A percentile compares a stretch with the other conserved stretches of the same genome.
phyloP scores from a whole-genome alignment of 805 yeast genomes.

The Diddensiella santjacobensis region DNA sequence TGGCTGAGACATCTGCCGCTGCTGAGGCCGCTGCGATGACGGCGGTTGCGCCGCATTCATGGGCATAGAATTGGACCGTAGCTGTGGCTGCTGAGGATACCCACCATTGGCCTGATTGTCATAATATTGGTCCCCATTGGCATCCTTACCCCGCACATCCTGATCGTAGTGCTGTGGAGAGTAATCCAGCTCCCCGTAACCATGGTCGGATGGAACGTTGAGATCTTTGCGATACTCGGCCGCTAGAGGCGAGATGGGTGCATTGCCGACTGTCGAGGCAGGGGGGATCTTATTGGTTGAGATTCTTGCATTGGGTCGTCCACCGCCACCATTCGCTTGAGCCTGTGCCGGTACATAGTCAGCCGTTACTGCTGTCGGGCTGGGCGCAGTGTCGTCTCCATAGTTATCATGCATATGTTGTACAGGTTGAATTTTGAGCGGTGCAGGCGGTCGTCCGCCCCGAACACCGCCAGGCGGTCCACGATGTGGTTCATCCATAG shows the following conservation, averaged over 20 bases:
- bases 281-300: slow-evolving; percentile 25
- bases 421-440: slow-evolving; percentile 1
- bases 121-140: background rate
- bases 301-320: slow-evolving; percentile 14
- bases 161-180: background rate
- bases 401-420: background rate
- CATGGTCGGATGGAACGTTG: background rate
- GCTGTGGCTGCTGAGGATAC: background rate
- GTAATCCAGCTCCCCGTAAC: background rate
- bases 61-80: background rate
- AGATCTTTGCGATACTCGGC: slow-evolving; percentile 22
- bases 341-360: slow-evolving; percentile 15
- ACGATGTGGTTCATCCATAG: too few relatives aligned
- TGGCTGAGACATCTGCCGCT: background rate
- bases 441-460: slow-evolving; percentile 8
- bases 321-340: slow-evolving; percentile 36
- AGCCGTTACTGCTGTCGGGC: slow-evolving; percentile 22
- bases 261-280: slow-evolving; percentile 17
- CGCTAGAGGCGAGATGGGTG: slow-evolving; percentile 21
- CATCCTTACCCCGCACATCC: background rate
- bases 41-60: background rate
- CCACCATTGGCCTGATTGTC: background rate
- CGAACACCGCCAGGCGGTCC: too few relatives aligned
- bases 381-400: slow-evolving; percentile 5
- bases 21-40: slow-evolving; percentile 3